Conservation (phyloP, 73 alveolate species). For the Effrenium voratum region DNA sequence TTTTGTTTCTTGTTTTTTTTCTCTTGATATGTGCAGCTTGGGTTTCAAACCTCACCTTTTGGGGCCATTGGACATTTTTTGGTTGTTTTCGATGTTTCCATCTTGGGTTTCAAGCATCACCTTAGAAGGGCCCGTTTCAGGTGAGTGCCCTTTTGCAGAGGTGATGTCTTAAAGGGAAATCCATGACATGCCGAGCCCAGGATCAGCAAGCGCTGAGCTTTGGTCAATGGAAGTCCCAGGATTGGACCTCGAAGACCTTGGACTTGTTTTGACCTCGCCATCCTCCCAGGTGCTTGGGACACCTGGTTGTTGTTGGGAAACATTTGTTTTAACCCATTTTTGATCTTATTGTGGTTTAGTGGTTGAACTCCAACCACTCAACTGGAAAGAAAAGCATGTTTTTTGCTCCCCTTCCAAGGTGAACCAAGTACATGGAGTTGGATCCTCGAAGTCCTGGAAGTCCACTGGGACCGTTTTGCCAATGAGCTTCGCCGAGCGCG, state of each 20-base stretch:
- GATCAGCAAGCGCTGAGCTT: conserved; percentile 7
- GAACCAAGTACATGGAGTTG: too few species aligned
- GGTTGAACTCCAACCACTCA: not conserved
- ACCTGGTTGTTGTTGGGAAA: not conserved
- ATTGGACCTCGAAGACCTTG: not conserved
- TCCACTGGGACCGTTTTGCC: too few species aligned
- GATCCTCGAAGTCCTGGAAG: too few species aligned
- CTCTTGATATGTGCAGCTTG: too few species aligned
- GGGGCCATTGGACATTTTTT: too few species aligned
- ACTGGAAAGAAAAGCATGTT: not conserved
- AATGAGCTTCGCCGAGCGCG: too few species aligned
- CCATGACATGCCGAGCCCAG: not conserved
- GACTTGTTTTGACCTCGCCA: not conserved
- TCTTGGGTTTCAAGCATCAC: not conserved
- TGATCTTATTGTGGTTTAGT: too few species aligned
- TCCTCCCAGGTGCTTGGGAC: not conserved
- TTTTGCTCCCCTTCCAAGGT: too few species aligned
- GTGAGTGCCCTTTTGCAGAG: not conserved
- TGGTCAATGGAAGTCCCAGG: conserved; percentile 44
- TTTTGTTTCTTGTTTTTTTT: too few species aligned
- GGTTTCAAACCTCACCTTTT: too few species aligned
- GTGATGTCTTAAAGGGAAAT: not conserved
- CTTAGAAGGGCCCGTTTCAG: not conserved
- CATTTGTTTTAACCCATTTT: not conserved
- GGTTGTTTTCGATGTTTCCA: not conserved